Conservation (phyloP, 139 green algal species). For the Diplosphaera chodatii region DNA sequence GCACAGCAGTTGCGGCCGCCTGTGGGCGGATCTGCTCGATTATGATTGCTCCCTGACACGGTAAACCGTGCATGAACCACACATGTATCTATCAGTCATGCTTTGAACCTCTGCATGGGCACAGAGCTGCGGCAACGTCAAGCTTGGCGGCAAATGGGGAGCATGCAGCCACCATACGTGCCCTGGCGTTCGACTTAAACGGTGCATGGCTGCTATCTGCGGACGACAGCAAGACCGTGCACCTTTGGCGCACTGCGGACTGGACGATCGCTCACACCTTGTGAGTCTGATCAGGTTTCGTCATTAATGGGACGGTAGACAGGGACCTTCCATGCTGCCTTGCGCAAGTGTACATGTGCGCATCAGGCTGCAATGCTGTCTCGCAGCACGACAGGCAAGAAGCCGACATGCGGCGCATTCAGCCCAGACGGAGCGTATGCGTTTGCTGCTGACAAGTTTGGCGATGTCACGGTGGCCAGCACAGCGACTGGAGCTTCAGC, state of each 20-base stretch:
- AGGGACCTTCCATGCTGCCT: background rate
- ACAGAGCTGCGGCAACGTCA: background rate
- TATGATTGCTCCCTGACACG: no score
- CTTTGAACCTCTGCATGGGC: no score
- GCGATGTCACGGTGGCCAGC: slow-evolving; percentile 58
- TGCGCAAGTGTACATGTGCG: no score
- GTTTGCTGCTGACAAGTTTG: slow-evolving; percentile 79
- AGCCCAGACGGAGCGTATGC: slow-evolving; percentile 33
- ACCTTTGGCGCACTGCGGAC: slow-evolving; percentile 27
- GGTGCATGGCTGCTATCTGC: slow-evolving; percentile 43
- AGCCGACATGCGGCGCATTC: slow-evolving; percentile 56
- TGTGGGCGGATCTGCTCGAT: no score
- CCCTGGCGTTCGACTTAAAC: slow-evolving; percentile 31
- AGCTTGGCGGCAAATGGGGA: background rate
- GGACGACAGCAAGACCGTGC: slow-evolving; percentile 49
- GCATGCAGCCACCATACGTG: slow-evolving; percentile 17
- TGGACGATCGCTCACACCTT: slow-evolving; percentile 25
- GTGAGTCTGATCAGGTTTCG: slow-evolving; percentile 15
- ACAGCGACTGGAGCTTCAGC: slow-evolving; percentile 2
- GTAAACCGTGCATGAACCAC: no score
- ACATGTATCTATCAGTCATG: no score
- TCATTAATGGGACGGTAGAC: background rate
- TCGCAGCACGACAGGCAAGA: slow-evolving; percentile 59
- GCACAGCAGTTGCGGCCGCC: no score
- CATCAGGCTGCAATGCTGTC: no score